Evolutionary conservation across 352 stramenopile species (phyloP).

Genomic region (Globisporangium recalcitrans): DNA sequence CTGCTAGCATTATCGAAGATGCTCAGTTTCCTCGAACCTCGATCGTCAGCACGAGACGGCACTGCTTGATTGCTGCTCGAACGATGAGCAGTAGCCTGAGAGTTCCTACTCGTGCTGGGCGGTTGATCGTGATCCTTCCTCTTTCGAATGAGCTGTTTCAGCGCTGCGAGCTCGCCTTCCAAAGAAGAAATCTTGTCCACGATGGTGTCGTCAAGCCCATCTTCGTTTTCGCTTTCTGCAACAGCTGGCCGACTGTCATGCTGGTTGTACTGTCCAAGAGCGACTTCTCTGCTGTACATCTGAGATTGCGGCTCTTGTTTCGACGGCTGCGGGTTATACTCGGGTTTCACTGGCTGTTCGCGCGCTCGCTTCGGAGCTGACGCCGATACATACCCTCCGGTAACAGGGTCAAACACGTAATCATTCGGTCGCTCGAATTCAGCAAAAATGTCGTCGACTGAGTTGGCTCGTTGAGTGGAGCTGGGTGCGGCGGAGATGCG

Average conservation of each 20-base stretch:
- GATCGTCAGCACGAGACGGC: not conserved
- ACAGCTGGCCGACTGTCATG: not conserved
- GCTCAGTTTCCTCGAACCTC: constrained; percentile 42
- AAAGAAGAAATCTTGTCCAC: constrained; percentile 78
- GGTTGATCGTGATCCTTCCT: constrained; percentile 25
- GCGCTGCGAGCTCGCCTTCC: constrained; percentile 50
- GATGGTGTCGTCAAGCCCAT: constrained; percentile 64
- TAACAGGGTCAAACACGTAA: constrained; percentile 63
- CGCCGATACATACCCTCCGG: constrained; percentile 49
- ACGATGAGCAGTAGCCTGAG: not conserved
- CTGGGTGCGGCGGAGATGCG: not conserved
- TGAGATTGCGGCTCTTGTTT: not conserved
- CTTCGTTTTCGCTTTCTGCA: constrained; percentile 17
- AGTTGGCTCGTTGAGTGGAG: constrained; percentile 16
- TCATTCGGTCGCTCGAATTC: constrained; percentile 74
- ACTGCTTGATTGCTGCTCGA: not conserved
- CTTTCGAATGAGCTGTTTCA: constrained; percentile 66
- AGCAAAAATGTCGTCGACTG: constrained; percentile 71
- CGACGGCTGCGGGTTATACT: not conserved
- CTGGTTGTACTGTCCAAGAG: not conserved
- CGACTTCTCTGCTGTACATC: not conserved
- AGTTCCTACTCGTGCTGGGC: constrained; percentile 5
- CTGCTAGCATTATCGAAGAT: constrained; percentile 70
- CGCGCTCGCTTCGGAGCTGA: not conserved
- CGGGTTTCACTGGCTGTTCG: not conserved